A percentile compares a stretch with the other conserved stretches of the same genome.
phyloP scores from a whole-genome alignment of 306 rosid species.

The Senna tora region DNA sequence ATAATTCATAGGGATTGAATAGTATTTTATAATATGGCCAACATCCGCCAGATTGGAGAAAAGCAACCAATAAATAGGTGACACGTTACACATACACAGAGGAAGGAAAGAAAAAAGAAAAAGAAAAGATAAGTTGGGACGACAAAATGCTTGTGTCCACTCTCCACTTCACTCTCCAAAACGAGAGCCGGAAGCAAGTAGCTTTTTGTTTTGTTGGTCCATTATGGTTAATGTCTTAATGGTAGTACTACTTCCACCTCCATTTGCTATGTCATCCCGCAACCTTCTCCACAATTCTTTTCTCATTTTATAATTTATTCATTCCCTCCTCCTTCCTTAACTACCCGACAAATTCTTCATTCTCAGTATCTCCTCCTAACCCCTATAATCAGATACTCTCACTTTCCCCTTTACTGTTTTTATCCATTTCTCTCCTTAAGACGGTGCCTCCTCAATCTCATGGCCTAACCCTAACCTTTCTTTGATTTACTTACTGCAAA shows the following conservation, averaged over 20 bases:
- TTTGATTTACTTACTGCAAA: not conserved
- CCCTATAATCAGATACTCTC: slow-evolving; percentile 47
- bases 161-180: not conserved
- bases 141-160: not conserved
- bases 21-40: not conserved
- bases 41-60: not conserved
- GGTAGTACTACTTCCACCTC: slow-evolving; percentile 12
- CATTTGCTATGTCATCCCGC: not conserved
- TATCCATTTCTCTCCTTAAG: not conserved
- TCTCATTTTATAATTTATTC: not conserved
- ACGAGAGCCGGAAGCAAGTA: not conserved
- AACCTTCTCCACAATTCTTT: slow-evolving; percentile 1
- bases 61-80: not conserved
- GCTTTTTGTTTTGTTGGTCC: not conserved
- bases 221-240: slow-evolving; percentile 24
- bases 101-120: too few relatives aligned
- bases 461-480: too few relatives aligned
- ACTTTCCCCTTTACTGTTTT: not conserved
- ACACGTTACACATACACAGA: not conserved
- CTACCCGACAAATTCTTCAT: slow-evolving; percentile 63
- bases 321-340: slow-evolving; percentile 18
- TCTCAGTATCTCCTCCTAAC: slow-evolving; percentile 60
- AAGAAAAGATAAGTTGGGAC: not conserved
- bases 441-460: not conserved
- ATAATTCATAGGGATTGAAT: too few relatives aligned